Base-by-base conservation (phyloP, 768 basidiomycete species). In the Suillus decipiens region DNA sequence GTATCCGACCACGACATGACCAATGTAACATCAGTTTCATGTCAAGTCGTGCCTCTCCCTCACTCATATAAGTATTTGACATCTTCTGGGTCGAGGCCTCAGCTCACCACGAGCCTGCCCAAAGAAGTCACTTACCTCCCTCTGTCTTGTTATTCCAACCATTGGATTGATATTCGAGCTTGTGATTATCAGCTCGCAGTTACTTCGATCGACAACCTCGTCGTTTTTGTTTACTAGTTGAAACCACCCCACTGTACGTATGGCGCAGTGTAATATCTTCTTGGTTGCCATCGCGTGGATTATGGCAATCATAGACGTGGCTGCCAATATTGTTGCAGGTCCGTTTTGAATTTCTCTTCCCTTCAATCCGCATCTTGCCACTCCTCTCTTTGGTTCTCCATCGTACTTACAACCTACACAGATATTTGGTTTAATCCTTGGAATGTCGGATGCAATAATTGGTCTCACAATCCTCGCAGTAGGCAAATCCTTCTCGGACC, bases 241-340 rank as follows among this genome's bases (percentile, higher is more conserved):
- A 3, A 78, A 81, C 22, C 81, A 86, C 64, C 79, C 82, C 5
- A 70, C 82, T 15, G 81, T 84, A 54, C 82, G 86, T 62, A 81
- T 95, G 76, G 81, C 84, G 14, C 83, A 94, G 10, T 96, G 93
- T 71, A 89, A 88, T 28, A 89, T 95, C 0, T 99, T 99, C 77
- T 72, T 89, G 24, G 89, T 96, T 31, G 84, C 93, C 2, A 86
- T 98, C 64, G 88, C 98, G 8, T 99, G 96, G 96, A 98, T 99
- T 68, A 95, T 98, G 87, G 94, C 92, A 7, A 95, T 99, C 54
- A 95, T 95, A 1, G 95, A 97, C 72, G 95, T 97, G 73, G 95
- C 95, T 2, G 94, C 98, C 36, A 84, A 90, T 55, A 88, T 31
- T 98, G 15, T 82, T 98, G 12, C 88, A 90, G 80, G 96, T 96